These are phyloP conservation scores for Suillus brevipes DNA, from an alignment of 768 basidiomycete genomes.

Conservation along the genomic window DNA sequence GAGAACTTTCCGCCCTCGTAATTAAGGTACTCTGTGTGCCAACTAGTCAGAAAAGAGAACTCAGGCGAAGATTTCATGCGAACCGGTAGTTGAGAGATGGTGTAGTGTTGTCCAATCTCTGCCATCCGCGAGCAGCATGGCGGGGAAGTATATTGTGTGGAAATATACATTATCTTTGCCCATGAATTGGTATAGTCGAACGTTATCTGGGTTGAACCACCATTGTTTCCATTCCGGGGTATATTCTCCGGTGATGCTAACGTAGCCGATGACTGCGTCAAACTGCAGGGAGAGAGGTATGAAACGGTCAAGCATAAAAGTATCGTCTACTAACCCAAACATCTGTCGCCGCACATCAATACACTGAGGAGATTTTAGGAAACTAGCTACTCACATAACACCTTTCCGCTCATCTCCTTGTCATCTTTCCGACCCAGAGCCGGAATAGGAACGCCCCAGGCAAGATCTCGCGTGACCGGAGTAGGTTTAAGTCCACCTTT, in stretches of 20 bases:
- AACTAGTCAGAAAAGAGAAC: slow-evolving; percentile 1
- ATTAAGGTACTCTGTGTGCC: slow-evolving; percentile 81
- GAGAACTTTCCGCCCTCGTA: slow-evolving; percentile 99
- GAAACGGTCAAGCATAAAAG: neutral
- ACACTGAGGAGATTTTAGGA: slow-evolving; percentile 7
- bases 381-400: slow-evolving; percentile 73
- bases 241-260: slow-evolving; percentile 95
- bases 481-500: slow-evolving; percentile 84
- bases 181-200: slow-evolving; percentile 97
- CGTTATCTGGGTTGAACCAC: slow-evolving; percentile 93
- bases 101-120: slow-evolving; percentile 92
- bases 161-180: slow-evolving; percentile 99
- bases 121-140: slow-evolving; percentile 85
- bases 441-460: slow-evolving; percentile 96
- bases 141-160: slow-evolving; percentile 95
- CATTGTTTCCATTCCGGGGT: slow-evolving; percentile 93
- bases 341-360: slow-evolving; percentile 46
- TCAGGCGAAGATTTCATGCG: slow-evolving; percentile 19
- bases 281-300: slow-evolving; percentile 54
- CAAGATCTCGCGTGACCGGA: slow-evolving; percentile 90
- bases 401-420: slow-evolving; percentile 88
- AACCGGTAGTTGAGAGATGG: slow-evolving; percentile 94
- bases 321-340: slow-evolving; percentile 74
- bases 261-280: slow-evolving; percentile 95
- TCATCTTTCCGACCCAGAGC: slow-evolving; percentile 67